These are phyloP conservation scores for Bombardia bombarda DNA, from an alignment of 495 filamentous ascomycete genomes.

Conservation along the genomic window DNA sequence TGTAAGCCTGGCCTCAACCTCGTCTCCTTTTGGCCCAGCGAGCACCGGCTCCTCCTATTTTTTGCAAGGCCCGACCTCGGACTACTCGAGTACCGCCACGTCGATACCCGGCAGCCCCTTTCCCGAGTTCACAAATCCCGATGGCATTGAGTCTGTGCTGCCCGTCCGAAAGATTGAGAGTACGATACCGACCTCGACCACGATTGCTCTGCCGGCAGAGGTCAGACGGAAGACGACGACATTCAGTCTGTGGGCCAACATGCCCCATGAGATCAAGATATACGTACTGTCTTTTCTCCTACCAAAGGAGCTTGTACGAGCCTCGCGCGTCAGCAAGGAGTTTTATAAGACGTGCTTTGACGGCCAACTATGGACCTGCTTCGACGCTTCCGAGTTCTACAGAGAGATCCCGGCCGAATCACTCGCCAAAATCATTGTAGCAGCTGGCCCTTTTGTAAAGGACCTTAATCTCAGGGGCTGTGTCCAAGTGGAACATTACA, in stretches of 20 bases:
- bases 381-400: slow-evolving; percentile 86
- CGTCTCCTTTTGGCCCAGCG: slow-evolving; percentile 42
- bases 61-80: slow-evolving; percentile 45
- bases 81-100: slow-evolving; percentile 58
- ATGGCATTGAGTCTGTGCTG: slow-evolving; percentile 27
- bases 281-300: slow-evolving; percentile 66
- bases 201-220: slow-evolving; percentile 59
- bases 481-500: slow-evolving; percentile 65
- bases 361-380: slow-evolving; percentile 80
- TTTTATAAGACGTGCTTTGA: slow-evolving; percentile 90
- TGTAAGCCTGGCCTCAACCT: slow-evolving; percentile 63
- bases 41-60: slow-evolving; percentile 45
- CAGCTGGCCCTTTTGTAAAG: slow-evolving; percentile 80
- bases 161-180: slow-evolving; percentile 26
- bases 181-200: slow-evolving; percentile 29
- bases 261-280: slow-evolving; percentile 78
- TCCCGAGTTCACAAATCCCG: slow-evolving; percentile 25
- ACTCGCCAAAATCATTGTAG: slow-evolving; percentile 74
- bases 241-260: slow-evolving; percentile 69
- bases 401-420: slow-evolving; percentile 74
- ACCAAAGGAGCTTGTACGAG: slow-evolving; percentile 76
- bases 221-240: slow-evolving; percentile 38
- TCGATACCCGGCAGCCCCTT: slow-evolving; percentile 46
- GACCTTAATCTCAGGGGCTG: slow-evolving; percentile 69
- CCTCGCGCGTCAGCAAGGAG: slow-evolving; percentile 67